Percentiles rank a stretch among this genome's conserved stretches.
Conservation (phyloP, 140 eudicot genomes). For the Senecio squalidus region DNA sequence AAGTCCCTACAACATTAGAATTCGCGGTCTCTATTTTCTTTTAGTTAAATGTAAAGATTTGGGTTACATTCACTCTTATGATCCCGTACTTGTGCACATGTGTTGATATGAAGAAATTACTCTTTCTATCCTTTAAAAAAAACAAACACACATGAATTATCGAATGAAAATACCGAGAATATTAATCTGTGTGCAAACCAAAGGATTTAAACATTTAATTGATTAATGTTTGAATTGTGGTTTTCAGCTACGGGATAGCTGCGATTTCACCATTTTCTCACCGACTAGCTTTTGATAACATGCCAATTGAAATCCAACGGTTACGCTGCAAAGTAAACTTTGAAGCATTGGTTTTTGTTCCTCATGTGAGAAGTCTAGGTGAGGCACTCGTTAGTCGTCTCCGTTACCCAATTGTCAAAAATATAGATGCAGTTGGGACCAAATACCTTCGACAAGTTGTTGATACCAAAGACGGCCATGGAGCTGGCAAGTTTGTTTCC, state of each 20-base stretch:
- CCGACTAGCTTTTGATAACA: conserved; percentile 87
- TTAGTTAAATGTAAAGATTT: too few species aligned
- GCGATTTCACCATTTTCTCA: conserved; percentile 97
- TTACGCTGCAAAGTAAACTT: conserved; percentile 94
- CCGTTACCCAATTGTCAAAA: conserved; percentile 44
- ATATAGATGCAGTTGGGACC: conserved; percentile 36
- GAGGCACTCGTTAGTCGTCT: conserved; percentile 91
- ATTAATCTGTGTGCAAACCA: background rate
- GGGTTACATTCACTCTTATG: too few species aligned
- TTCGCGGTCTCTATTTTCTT: too few species aligned
- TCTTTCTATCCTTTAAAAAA: too few species aligned
- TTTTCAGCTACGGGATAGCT: conserved; percentile 82
- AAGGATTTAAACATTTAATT: background rate
- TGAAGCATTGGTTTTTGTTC: conserved; percentile 78
- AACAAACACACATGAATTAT: too few species aligned
- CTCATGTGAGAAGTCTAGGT: conserved; percentile 87
- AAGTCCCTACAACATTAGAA: too few species aligned
- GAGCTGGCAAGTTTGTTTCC: conserved; percentile 74
- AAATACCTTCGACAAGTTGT: conserved; percentile 51
- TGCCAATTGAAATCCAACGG: conserved; percentile 86
- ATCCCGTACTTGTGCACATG: too few species aligned
- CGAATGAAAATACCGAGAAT: background rate
- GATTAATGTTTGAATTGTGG: background rate
- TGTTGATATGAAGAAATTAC: too few species aligned
- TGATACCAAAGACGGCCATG: conserved; percentile 44